Percentiles rank a stretch among this genome's conserved stretches.
Conservation (phyloP, 441 rosid genomes). For the Metrosideros polymorpha region DNA sequence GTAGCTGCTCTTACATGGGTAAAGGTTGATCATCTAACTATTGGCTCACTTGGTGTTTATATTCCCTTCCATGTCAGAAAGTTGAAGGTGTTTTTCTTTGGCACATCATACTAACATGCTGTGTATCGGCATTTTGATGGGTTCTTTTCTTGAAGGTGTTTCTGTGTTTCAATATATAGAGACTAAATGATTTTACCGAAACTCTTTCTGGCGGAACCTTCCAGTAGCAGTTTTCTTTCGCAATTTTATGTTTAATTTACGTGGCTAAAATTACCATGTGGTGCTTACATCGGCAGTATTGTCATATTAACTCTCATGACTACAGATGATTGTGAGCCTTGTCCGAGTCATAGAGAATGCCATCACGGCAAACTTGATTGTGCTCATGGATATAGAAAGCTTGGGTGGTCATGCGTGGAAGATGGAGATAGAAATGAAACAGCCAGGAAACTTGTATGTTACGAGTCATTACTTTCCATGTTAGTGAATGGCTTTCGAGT, state of each 20-base stretch:
- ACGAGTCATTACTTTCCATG: too few species aligned
- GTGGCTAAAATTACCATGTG: not conserved
- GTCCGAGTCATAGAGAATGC: constrained; percentile 65
- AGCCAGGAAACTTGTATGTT: constrained; percentile 70
- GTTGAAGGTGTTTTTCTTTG: not conserved
- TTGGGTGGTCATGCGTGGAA: constrained; percentile 56
- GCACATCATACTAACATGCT: not conserved
- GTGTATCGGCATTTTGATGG: not conserved
- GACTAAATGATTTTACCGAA: not conserved
- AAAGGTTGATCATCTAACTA: not conserved
- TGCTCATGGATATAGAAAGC: constrained; percentile 46
- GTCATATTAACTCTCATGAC: not conserved
- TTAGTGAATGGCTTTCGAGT: too few species aligned
- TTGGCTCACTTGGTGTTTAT: not conserved
- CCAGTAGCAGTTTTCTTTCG: not conserved
- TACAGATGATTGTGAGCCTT: constrained; percentile 70
- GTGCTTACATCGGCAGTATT: not conserved
- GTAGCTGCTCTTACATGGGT: not conserved
- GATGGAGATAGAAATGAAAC: constrained; percentile 68
- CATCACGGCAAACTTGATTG: constrained; percentile 62
- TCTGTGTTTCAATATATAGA: not conserved
- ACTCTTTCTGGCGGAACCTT: not conserved
- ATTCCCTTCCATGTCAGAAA: not conserved
- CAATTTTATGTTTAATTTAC: not conserved
- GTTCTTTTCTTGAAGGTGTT: not conserved